A percentile compares a stretch with the other conserved stretches of the same genome.
Evolutionary conservation across 2,329 filamentous ascomycete species (phyloP).

Genomic region (Penicillium sp.): DNA sequence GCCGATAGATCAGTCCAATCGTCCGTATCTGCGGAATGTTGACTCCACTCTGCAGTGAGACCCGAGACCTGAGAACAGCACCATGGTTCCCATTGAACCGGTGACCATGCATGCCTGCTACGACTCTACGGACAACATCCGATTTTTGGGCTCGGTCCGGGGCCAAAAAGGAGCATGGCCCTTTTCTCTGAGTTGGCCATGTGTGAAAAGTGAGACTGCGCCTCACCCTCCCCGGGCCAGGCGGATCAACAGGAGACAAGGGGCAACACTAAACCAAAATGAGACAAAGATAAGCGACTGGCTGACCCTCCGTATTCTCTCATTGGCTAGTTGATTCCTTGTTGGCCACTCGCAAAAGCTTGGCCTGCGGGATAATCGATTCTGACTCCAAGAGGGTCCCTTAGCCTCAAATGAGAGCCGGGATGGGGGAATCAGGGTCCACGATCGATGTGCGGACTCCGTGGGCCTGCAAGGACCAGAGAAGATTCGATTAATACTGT

Average conservation of each 20-base stretch:
- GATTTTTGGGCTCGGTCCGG: not conserved
- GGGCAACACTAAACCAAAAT: conserved; percentile 5
- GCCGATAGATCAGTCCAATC: not conserved
- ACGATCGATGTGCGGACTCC: not conserved
- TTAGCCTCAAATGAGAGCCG: not conserved
- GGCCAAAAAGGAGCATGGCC: not conserved
- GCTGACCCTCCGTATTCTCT: not conserved
- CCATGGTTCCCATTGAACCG: not conserved
- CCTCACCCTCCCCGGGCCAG: not conserved
- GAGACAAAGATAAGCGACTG: not conserved
- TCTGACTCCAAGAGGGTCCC: not conserved
- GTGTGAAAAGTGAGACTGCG: not conserved
- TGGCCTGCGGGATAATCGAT: conserved; percentile 8
- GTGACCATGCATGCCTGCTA: not conserved
- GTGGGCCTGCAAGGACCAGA: not conserved
- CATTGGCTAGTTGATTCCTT: not conserved
- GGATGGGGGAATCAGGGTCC: not conserved
- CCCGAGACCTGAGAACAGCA: not conserved
- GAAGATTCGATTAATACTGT: not conserved
- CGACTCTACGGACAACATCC: not conserved
- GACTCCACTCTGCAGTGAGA: not conserved
- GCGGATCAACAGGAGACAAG: conserved; percentile 10
- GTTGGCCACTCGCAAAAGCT: conserved; percentile 12
- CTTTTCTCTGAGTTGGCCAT: not conserved
- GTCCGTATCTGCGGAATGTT: not conserved